Evolutionary conservation across 768 basidiomycete genomes (phyloP).

Genomic region (Leccinum disarticulatum): DNA sequence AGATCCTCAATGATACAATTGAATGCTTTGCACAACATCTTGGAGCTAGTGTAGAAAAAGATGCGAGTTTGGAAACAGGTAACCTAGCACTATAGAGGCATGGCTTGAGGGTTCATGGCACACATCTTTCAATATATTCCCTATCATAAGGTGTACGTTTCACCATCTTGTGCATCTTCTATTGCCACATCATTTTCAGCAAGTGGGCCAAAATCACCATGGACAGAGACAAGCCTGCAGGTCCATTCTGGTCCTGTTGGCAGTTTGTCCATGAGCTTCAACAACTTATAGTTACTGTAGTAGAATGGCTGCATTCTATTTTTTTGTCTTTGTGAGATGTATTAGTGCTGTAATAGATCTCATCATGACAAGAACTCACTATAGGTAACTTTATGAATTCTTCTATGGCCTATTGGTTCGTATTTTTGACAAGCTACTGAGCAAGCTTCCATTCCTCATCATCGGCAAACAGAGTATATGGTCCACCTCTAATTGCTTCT

Average conservation of each 20-base stretch:
- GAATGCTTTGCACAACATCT: too few species aligned
- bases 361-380: background rate
- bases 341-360: background rate
- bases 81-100: background rate
- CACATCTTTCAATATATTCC: background rate
- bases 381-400: slow-evolving; percentile 1
- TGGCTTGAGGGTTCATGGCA: background rate
- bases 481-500: background rate
- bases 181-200: background rate
- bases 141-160: background rate
- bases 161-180: background rate
- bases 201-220: background rate
- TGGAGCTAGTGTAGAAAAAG: background rate
- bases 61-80: background rate
- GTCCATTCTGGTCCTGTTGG: background rate
- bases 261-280: background rate
- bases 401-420: background rate
- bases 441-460: background rate
- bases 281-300: background rate
- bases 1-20: background rate
- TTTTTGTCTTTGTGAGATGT: background rate
- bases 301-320: background rate
- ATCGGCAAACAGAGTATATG: background rate
- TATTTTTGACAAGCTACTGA: slow-evolving; percentile 2
- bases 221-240: background rate